phyloP scores from a whole-genome alignment of 1,139 yeast species.

The Lodderomyces oxycetoniae region DNA sequence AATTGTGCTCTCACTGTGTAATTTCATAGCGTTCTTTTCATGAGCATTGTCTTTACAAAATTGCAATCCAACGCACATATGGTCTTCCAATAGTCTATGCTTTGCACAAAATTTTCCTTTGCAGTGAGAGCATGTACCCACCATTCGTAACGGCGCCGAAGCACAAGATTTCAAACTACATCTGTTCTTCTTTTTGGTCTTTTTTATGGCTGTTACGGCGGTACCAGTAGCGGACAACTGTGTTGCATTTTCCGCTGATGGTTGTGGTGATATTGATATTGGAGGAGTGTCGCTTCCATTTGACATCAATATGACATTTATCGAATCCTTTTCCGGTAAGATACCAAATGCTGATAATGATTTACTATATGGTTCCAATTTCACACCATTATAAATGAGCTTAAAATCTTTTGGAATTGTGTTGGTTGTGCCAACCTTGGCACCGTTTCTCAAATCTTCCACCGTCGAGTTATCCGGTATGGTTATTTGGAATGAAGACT shows the following conservation, averaged over 20 bases:
- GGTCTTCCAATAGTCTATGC: slow-evolving; percentile 84
- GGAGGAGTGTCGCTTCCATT: slow-evolving; percentile 26
- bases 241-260: slow-evolving; percentile 15
- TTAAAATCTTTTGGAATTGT: slow-evolving; percentile 41
- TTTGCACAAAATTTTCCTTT: slow-evolving; percentile 84
- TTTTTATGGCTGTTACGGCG: slow-evolving; percentile 24
- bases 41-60: slow-evolving; percentile 79
- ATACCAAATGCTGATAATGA: slow-evolving; percentile 23
- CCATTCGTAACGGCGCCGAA: slow-evolving; percentile 71
- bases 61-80: slow-evolving; percentile 72
- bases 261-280: slow-evolving; percentile 16
- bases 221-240: slow-evolving; percentile 17
- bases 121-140: slow-evolving; percentile 85
- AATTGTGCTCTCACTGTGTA: slow-evolving; percentile 42
- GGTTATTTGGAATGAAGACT: slow-evolving; percentile 36
- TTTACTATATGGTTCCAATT: slow-evolving; percentile 33
- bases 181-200: slow-evolving; percentile 50
- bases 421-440: slow-evolving; percentile 39
- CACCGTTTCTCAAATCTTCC: slow-evolving; percentile 43
- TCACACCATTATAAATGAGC: slow-evolving; percentile 50
- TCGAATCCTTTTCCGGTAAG: slow-evolving; percentile 16
- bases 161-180: slow-evolving; percentile 63
- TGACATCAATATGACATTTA: slow-evolving; percentile 45
- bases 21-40: slow-evolving; percentile 34
- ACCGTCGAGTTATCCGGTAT: slow-evolving; percentile 50